Base-by-base conservation (phyloP, 768 basidiomycete species). In the Leccinum subtestaceum region DNA sequence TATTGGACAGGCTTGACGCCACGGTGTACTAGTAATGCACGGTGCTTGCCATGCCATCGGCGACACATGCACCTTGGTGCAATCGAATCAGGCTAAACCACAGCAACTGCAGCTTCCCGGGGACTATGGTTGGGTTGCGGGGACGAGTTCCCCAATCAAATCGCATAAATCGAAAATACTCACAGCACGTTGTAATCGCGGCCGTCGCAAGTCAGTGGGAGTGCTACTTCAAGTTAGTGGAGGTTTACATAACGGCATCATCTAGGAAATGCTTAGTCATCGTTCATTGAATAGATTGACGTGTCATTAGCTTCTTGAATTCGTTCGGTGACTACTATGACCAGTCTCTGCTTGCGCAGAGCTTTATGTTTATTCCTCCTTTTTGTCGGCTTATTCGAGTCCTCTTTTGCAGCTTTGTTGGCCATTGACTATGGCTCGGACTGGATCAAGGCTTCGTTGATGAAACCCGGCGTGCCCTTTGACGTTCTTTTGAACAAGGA, bases 341-440 rank as follows among this genome's bases (percentile, higher is more conserved):
- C 57, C 12, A 25, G 51, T 59, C 52, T 66, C 59, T 71, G 67
- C 48, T 36, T 74, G 21, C 51, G 69, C 56, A 72, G 69, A 62
- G 69, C 54, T 13, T 9, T 74, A 25, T 68, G 65, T 8, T 40
- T 73, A 29, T 52, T 72, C 36, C 12, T 67, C 17, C 49, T 73
- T 34, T 51, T 74, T 53, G n/a, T 64, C 21, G 62, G 45, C 13
- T 21, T 68, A 40, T 54, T 72, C 55, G 58, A 72, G 48, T 69
- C 77, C 46, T 76, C 79, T n/a, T 74, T 83, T 45, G 90, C 88
- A 21, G 85, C 95, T 3, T 83, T 98, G 12, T 84, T 99, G 51
- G 95, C 95, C 19, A 92, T 99, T 69, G 97, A 99, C 85, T 98
- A 97, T 83, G 97, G 97, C 70, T 84, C 92, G 17, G 97, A 98